Percentiles rank a stretch among this genome's conserved stretches.
phyloP scores from a whole-genome alignment of 2,329 filamentous ascomycete genomes.

The Spiromastix sp. region DNA sequence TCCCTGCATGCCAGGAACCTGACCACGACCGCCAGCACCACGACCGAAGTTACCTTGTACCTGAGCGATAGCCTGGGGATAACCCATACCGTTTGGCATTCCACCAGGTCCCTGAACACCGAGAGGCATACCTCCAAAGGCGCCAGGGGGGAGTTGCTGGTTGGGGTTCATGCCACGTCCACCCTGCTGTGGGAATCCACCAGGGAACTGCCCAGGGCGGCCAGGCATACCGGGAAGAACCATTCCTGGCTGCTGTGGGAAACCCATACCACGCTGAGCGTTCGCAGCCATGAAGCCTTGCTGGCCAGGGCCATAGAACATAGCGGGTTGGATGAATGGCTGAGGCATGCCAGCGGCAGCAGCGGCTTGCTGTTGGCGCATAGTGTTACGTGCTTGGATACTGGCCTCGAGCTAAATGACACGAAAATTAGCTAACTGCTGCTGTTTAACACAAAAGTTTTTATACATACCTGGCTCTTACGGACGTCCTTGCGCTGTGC shows the following conservation, averaged over 20 bases:
- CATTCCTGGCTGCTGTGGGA: constrained; percentile 45
- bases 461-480: constrained; percentile 63
- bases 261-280: constrained; percentile 49
- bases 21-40: constrained; percentile 59
- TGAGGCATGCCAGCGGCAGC: constrained; percentile 79
- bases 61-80: constrained; percentile 70
- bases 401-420: constrained; percentile 68
- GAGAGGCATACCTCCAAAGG: constrained; percentile 61
- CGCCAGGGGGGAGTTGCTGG: constrained; percentile 78
- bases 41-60: constrained; percentile 63
- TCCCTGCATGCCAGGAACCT: constrained; percentile 56
- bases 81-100: constrained; percentile 67
- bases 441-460: too few relatives aligned
- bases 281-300: constrained; percentile 45
- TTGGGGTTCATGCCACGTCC: constrained; percentile 74
- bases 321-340: constrained; percentile 73
- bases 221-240: constrained; percentile 61
- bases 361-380: constrained; percentile 95
- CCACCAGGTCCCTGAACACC: constrained; percentile 50
- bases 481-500: constrained; percentile 99
- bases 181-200: constrained; percentile 71
- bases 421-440: too few relatives aligned
- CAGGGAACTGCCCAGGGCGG: constrained; percentile 77
- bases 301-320: constrained; percentile 78
- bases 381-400: constrained; percentile 97